Base-by-base conservation (phyloP, 768 basidiomycete genomes). In the Boletus barrowsii region DNA sequence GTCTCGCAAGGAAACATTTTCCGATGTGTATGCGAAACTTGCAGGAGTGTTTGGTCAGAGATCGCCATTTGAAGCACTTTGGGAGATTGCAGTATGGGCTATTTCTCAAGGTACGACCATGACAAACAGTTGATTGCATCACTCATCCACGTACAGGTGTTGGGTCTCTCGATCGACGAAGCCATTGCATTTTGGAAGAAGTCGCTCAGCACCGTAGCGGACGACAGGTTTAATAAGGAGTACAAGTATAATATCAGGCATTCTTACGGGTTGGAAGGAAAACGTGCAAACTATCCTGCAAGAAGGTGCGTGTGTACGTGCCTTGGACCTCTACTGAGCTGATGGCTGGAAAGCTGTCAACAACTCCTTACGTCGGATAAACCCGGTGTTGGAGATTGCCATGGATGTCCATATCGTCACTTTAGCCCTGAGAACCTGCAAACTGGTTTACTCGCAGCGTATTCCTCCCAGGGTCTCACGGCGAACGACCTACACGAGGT, bases 191-290 rank as follows among this genome's bases (percentile, higher is more conserved):
- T 97, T 72, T 99, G 97, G 97, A 78, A 92, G 50, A 90, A 86
- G 66, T 86, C 90, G 24, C 97, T 96, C 68, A 83, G 71, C 10
- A 71, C 69, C 7, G 83, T 92, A 51, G 84, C 87, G 10, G 96
- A 98, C 54, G 93, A 98, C 73, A 88, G 93, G 68, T 99, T 98
- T 73, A 96, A 95, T 76, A 99, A 98, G 68, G 90, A 97, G 67
- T 87, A 98, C 79, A 87, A 84, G 63, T 99, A 99, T 70, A 99
- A 98, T 60, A 94, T 99, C 62, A 86, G 96, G 42, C 97, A 99
- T 68, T 86, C 85, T 5, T 99, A 86, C 64, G 97, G 97, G 36
- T 74, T 97, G 48, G 97, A 98, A 68, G 97, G 97, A 10, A 92
- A 88, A 70, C 83, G 96, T 42, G 90, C 88, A 39, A 98, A 98